A percentile compares a stretch with the other conserved stretches of the same genome.
phyloP scores from a whole-genome alignment of 2,329 filamentous ascomycete genomes.

The Phialemoniopsis sp. region DNA sequence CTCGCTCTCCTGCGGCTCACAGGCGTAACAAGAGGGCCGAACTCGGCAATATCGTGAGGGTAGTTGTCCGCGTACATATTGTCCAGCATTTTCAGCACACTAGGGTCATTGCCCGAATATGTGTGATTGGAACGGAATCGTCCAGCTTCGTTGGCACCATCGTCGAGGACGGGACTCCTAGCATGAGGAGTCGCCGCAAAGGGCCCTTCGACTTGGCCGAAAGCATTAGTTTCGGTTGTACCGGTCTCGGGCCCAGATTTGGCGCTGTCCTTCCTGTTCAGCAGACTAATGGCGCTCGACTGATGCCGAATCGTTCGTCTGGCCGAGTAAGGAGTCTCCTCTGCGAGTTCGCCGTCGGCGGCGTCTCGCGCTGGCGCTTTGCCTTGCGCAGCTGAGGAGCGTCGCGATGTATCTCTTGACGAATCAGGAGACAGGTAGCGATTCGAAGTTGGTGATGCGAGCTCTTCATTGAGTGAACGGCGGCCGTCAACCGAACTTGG shows the following conservation, averaged over 20 bases:
- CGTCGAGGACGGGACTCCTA: constrained; percentile 23
- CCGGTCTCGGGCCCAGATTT: constrained; percentile 56
- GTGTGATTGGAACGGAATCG: constrained; percentile 68
- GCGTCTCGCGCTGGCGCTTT: constrained; percentile 10
- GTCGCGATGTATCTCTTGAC: constrained; percentile 31
- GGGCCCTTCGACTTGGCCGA: constrained; percentile 56
- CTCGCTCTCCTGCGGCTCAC: constrained; percentile 55
- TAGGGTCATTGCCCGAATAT: constrained; percentile 76
- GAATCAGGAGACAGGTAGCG: constrained; percentile 12
- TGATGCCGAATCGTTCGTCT: constrained; percentile 49
- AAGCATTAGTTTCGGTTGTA: constrained; percentile 55
- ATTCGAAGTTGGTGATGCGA: constrained; percentile 16
- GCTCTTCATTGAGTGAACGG: constrained; percentile 19
- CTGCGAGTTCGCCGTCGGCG: constrained; percentile 28
- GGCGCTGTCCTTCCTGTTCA: constrained; percentile 55
- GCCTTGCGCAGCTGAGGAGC: constrained; percentile 23
- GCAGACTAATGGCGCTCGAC: constrained; percentile 54
- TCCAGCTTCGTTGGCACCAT: constrained; percentile 21
- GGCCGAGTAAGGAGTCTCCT: constrained; percentile 35
- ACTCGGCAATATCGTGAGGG: constrained; percentile 60
- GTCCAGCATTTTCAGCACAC: constrained; percentile 69
- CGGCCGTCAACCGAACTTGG: constrained; percentile 28
- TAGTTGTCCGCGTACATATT: constrained; percentile 76
- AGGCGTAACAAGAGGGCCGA: constrained; percentile 77
- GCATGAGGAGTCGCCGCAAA: constrained; percentile 33